phyloP scores from a whole-genome alignment of 331 rosid genomes.

The Pyrus hybrid region DNA sequence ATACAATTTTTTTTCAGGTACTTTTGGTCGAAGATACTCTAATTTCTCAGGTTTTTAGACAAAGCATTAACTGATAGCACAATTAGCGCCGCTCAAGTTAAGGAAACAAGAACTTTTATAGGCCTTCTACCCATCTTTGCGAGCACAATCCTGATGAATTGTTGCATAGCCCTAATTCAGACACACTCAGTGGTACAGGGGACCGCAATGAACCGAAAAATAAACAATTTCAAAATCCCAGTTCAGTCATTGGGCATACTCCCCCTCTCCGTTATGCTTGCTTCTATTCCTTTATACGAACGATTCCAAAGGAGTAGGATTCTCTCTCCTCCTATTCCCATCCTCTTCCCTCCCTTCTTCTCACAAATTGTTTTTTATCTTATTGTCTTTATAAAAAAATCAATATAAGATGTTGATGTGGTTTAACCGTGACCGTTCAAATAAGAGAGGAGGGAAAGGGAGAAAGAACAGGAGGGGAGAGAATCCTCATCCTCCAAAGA shows the following conservation, averaged over 20 bases:
- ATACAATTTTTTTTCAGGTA: not conserved
- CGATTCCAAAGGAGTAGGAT: too few relatives aligned
- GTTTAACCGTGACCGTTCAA: too few relatives aligned
- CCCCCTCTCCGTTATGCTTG: constrained; percentile 15
- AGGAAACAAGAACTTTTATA: constrained; percentile 29
- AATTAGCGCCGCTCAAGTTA: constrained; percentile 1
- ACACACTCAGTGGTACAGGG: constrained; percentile 32
- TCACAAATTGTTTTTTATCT: too few relatives aligned
- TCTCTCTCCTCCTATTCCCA: too few relatives aligned
- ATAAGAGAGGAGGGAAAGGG: too few relatives aligned
- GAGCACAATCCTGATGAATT: constrained; percentile 29
- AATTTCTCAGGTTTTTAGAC: constrained; percentile 12
- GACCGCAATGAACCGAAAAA: constrained; percentile 19
- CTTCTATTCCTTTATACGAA: constrained; percentile 13
- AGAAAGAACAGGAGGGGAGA: too few relatives aligned
- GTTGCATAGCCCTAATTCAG: constrained; percentile 25
- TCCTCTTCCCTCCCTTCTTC: too few relatives aligned
- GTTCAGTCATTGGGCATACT: constrained; percentile 18
- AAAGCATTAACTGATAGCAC: constrained; percentile 9
- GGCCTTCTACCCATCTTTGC: constrained; percentile 17
- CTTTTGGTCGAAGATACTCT: not conserved
- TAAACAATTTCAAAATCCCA: constrained; percentile 14
- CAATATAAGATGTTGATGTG: too few relatives aligned
- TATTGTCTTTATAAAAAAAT: too few relatives aligned
- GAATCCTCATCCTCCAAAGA: too few relatives aligned